Conservation (phyloP, 1,284 basidiomycete species). For the Apiotrichum gracile region DNA sequence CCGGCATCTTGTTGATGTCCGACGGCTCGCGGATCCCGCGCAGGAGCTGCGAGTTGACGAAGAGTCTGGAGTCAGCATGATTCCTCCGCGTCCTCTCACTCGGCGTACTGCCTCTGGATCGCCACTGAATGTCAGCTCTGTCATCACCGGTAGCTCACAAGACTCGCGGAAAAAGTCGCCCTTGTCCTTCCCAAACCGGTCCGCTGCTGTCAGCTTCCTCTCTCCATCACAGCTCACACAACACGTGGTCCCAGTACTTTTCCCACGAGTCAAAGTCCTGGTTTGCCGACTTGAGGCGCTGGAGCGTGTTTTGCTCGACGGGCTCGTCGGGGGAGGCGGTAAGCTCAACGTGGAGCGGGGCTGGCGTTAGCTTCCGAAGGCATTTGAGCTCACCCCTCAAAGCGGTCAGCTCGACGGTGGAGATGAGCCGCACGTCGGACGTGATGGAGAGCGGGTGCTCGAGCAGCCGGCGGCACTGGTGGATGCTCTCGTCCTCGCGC, state of each 20-base stretch:
- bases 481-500: slow-evolving; percentile 83
- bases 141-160: slow-evolving; percentile 14
- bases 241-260: slow-evolving; percentile 45
- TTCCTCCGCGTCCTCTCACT: slow-evolving; percentile 18
- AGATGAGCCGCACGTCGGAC: slow-evolving; percentile 90
- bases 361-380: slow-evolving; percentile 8
- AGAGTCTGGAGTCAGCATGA: slow-evolving; percentile 10
- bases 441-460: slow-evolving; percentile 82
- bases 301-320: slow-evolving; percentile 40
- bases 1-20: slow-evolving; percentile 43
- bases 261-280: slow-evolving; percentile 47
- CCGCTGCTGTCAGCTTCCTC: slow-evolving; percentile 21
- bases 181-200: slow-evolving; percentile 39
- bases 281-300: slow-evolving; percentile 46
- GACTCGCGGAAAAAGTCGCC: slow-evolving; percentile 46
- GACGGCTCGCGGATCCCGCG: slow-evolving; percentile 43
- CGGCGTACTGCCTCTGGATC: slow-evolving; percentile 42
- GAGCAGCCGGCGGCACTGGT: slow-evolving; percentile 69
- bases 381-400: slow-evolving; percentile 27
- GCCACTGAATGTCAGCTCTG: slow-evolving; percentile 21
- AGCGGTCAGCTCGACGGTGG: slow-evolving; percentile 56
- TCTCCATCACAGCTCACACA: too few species aligned
- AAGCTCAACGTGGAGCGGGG: slow-evolving; percentile 45
- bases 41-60: slow-evolving; percentile 47
- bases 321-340: slow-evolving; percentile 43